Base-by-base conservation (phyloP, 1,284 basidiomycete genomes). In the Agaricales sp. region DNA sequence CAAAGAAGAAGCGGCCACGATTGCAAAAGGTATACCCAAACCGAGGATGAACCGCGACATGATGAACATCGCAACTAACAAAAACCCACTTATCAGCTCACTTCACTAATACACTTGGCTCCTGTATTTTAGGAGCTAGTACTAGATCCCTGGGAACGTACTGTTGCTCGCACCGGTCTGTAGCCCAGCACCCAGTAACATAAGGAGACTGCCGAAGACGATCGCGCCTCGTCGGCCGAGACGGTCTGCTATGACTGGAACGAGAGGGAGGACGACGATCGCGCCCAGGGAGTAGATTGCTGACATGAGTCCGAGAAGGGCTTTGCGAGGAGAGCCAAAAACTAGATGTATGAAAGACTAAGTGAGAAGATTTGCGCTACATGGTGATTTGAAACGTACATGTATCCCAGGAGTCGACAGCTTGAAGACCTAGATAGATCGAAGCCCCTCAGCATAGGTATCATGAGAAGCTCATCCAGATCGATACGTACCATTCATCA, bases 211-310 rank as follows among this genome's bases (percentile, higher is more conserved):
- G 4, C 73, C 73, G 24, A 73, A 58, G 12, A 68, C 49, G 46
- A 76, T 74, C 3, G 71, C 68, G 39, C 61, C 53, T 39, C 69
- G 62, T 30, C 74, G 67, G 20, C 73, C 74, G 20, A 69, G 58
- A 3, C 57, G 59, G 50, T 76, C 74, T n/a, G 66, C 65, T 48
- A 75, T 57, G 23, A 61, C 55, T 1, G 73, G 71, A 1, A 73
- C 70, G 2, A 70, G 48, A 1, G 73, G 73, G 0, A 76, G 58
- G 2, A 73, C 71, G 8, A 67, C 56, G 37, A 79, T 72, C 0
- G 76, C 75, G 1, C 77, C 77, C 3, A 78, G 68, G 6, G 74
- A 77, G 54, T 77, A 77, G 52, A 75, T 70, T 0, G 75, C 68
- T 2, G 72, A 74, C 62, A 77, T 73, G 3, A 76, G 59, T 19